Evolutionary conservation across 2,329 filamentous ascomycete species (phyloP).

Genomic region (Phoma sp.): DNA sequence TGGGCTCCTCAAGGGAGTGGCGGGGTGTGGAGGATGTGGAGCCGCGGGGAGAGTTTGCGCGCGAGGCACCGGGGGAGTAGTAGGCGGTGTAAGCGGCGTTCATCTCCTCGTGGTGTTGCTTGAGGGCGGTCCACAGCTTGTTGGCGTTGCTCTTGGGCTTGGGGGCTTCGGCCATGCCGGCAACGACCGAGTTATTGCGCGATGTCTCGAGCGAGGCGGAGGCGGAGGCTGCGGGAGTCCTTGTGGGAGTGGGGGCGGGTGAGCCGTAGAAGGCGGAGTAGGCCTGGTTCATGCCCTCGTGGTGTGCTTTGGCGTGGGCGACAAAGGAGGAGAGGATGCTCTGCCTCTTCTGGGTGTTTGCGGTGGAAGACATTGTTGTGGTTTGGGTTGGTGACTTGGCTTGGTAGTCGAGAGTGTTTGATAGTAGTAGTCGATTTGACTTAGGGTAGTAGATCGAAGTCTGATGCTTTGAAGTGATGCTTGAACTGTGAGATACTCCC

Average conservation of each 20-base stretch:
- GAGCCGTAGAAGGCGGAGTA: slow-evolving; percentile 34
- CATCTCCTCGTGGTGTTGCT: slow-evolving; percentile 40
- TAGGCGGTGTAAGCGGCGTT: slow-evolving; percentile 37
- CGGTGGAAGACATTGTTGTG: slow-evolving; percentile 19
- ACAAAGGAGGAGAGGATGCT: slow-evolving; percentile 32
- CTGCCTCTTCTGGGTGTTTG: slow-evolving; percentile 29
- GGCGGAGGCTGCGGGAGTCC: slow-evolving; percentile 9
- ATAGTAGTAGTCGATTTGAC: slow-evolving; percentile 3
- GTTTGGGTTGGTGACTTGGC: slow-evolving; percentile 4
- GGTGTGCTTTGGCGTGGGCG: slow-evolving; percentile 40
- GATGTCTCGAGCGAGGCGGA: slow-evolving; percentile 21
- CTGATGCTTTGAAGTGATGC: slow-evolving; percentile 14
- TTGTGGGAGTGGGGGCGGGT: not conserved
- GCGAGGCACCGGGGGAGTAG: slow-evolving; percentile 28
- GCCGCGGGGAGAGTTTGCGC: slow-evolving; percentile 10
- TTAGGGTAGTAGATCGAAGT: slow-evolving; percentile 4
- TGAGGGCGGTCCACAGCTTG: slow-evolving; percentile 39
- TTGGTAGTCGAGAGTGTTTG: not conserved
- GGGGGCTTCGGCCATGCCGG: slow-evolving; percentile 16
- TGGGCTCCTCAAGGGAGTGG: slow-evolving; percentile 23
- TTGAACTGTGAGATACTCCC: slow-evolving; percentile 12
- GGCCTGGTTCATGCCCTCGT: slow-evolving; percentile 38
- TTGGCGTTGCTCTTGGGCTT: slow-evolving; percentile 26
- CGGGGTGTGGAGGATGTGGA: slow-evolving; percentile 22
- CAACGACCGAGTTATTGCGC: slow-evolving; percentile 26